Conservation (phyloP, 441 rosid species). For the Biscutella auriculata region DNA sequence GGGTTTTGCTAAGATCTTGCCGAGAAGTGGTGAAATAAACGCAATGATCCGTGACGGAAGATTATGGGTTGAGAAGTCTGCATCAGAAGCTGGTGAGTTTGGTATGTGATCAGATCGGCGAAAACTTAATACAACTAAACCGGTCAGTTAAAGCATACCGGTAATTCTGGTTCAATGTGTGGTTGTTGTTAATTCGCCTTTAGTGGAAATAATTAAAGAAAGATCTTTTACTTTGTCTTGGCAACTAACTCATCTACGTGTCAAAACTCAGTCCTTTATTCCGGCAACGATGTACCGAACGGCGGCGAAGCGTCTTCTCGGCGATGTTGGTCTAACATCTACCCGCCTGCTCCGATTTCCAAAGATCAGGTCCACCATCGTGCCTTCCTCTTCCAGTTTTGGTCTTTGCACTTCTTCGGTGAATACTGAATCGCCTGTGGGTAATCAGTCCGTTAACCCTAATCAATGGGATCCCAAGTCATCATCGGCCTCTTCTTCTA, state of each 20-base stretch:
- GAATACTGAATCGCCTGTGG: constrained; percentile 19
- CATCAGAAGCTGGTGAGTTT: constrained; percentile 16
- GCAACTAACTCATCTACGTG: constrained; percentile 17
- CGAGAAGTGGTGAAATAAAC: not conserved
- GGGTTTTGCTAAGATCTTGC: constrained; percentile 6
- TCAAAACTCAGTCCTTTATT: not conserved
- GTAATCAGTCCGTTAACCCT: constrained; percentile 10
- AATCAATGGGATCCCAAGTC: constrained; percentile 25
- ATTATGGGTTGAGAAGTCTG: constrained; percentile 6
- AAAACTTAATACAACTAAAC: not conserved
- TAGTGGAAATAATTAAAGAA: too few relatives aligned
- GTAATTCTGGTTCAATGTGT: too few relatives aligned
- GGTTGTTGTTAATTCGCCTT: too few relatives aligned
- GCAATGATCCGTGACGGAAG: not conserved
- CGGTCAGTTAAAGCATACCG: too few relatives aligned
- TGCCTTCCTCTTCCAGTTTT: constrained; percentile 13
- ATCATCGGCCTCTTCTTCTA: constrained; percentile 21
- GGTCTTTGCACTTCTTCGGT: constrained; percentile 28
- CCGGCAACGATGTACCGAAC: constrained; percentile 44
- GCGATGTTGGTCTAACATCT: constrained; percentile 7
- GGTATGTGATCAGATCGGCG: not conserved
- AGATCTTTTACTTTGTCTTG: constrained; percentile 4
- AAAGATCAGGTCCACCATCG: constrained; percentile 2
- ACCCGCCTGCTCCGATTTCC: constrained; percentile 18
- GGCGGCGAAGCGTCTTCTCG: constrained; percentile 41